Evolutionary conservation across 2,329 filamentous ascomycete genomes (phyloP), one percentile per base, ranked within the genome.

Genomic region (Penicillium sp.): DNA sequence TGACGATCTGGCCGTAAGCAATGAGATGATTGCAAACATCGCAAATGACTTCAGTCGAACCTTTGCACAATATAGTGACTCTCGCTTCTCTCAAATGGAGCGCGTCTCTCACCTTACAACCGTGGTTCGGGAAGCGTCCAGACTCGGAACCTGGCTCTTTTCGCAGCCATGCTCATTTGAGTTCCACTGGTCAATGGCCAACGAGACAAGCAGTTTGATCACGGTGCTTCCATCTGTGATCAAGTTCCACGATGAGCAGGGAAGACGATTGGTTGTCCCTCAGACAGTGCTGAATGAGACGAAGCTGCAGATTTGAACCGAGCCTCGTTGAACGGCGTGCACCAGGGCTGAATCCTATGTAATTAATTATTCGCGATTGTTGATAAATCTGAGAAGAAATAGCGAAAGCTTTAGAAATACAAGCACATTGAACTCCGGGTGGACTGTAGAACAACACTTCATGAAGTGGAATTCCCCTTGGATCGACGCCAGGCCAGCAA

Each of bases 61-160:
- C 0, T 75, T 75, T 58, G 43, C 58, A 1, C 52, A 65, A 7
- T 73, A 70, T 60, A 64, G 61, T 6, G 52, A 65, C 28, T 19
- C 62, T 3, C 48, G 58, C 4, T 63, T 69, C 28, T 28, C 59
- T 1, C 53, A 63, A 16, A 33, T 45, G 8, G 66, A 68, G 0
- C 68, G 67, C 19, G 22, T 62, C 1, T 40, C 25, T 10, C 71
- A 73, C 43, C 42, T 74, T 13, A 60, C 26, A 5, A 67, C 54
- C 11, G 60, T 74, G 3, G 57, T 66, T 3, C 59, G 55, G 8
- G 64, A 64, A 4, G 64, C 71, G 0, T 64, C 67, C 0, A 65
- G 71, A 1, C 40, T 71, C n/a, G 71, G 71, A 0, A 37, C 52
- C 7, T 74, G 69, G 71, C 52, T 75, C 0, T 73, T 73, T 46